phyloP scores from a whole-genome alignment of 495 filamentous ascomycete species.

The Aspergillus homomorphus region DNA sequence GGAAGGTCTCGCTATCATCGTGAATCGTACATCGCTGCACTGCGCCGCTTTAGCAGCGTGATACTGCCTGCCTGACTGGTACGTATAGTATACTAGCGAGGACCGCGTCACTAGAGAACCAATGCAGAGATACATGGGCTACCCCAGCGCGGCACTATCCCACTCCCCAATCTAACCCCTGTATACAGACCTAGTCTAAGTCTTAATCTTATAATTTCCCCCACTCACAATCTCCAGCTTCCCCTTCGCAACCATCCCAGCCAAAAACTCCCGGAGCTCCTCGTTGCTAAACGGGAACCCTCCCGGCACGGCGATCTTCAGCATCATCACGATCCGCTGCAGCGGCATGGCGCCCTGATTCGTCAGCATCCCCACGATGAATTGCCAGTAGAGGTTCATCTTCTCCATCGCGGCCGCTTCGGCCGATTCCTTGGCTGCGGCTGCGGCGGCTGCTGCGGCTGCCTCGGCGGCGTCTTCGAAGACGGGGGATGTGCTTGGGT shows the following conservation, averaged over 20 bases:
- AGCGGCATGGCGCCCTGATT: constrained; percentile 81
- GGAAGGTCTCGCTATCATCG: constrained; percentile 8
- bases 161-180: no score
- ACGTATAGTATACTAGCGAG: no score
- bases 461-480: constrained; percentile 32
- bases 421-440: constrained; percentile 43
- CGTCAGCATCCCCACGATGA: constrained; percentile 91
- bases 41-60: no score
- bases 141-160: no score
- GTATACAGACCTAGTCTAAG: no score
- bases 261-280: constrained; percentile 72
- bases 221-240: constrained; percentile 67
- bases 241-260: constrained; percentile 65
- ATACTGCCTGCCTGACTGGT: no score
- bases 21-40: constrained; percentile 8
- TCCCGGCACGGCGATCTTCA: constrained; percentile 82
- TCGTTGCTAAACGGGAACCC: constrained; percentile 81
- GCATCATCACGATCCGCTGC: constrained; percentile 83
- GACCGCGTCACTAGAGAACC: no score
- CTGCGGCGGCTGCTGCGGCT: constrained; percentile 46
- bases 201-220: constrained; percentile 69
- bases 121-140: no score
- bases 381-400: constrained; percentile 81
- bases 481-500: constrained; percentile 6
- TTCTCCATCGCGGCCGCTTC: constrained; percentile 65